Evolutionary conservation across 495 filamentous ascomycete species (phyloP).

Genomic region (Penicillium simplicissimum): DNA sequence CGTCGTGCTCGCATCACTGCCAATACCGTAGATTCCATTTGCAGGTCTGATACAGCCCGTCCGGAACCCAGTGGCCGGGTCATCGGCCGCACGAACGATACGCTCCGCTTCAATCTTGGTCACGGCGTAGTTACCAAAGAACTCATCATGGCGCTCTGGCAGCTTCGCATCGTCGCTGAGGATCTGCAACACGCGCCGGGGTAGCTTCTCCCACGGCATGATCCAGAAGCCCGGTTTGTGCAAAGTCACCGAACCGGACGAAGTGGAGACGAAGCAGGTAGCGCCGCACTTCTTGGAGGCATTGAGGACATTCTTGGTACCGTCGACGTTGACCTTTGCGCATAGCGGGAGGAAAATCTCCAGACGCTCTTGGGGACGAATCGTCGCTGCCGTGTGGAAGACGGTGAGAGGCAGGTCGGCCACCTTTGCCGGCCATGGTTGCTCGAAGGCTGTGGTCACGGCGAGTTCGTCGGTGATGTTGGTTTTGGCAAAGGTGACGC

Average conservation of each 20-base stretch:
- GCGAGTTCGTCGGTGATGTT: conserved; percentile 52
- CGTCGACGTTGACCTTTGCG: conserved; percentile 55
- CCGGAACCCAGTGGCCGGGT: conserved; percentile 42
- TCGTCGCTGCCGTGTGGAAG: conserved; percentile 58
- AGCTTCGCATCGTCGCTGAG: conserved; percentile 48
- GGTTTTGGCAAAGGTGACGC: conserved; percentile 49
- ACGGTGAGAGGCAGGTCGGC: conserved; percentile 53
- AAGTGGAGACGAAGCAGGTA: conserved; percentile 55
- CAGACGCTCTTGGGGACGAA: conserved; percentile 51
- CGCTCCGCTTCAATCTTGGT: conserved; percentile 57
- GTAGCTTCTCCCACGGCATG: conserved; percentile 46
- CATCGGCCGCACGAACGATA: conserved; percentile 49
- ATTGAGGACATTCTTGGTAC: conserved; percentile 51
- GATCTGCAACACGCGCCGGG: conserved; percentile 43
- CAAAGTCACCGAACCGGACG: conserved; percentile 53
- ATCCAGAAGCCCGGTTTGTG: conserved; percentile 49
- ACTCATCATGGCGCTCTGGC: conserved; percentile 45
- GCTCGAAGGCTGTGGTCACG: conserved; percentile 48
- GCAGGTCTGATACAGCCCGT: conserved; percentile 59
- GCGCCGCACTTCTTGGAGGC: conserved; percentile 49
- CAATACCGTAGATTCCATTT: conserved; percentile 61
- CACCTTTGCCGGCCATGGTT: conserved; percentile 50
- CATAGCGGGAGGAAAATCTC: conserved; percentile 44
- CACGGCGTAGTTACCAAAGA: conserved; percentile 58
- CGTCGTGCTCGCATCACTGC: conserved; percentile 47